Base-by-base conservation (phyloP, 345 rosid genomes). In the Euphorbia lathyris region DNA sequence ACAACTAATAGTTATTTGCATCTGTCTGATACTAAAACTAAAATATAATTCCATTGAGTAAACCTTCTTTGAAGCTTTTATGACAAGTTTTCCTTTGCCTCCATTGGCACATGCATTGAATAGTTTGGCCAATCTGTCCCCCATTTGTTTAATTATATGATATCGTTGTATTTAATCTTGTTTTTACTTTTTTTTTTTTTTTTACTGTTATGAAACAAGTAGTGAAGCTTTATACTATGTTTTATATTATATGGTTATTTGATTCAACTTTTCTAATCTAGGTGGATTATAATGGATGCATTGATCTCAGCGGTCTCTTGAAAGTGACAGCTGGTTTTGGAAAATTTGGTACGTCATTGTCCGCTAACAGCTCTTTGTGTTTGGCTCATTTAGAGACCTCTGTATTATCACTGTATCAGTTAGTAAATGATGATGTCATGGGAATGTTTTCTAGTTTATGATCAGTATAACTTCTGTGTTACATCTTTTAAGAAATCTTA, bases 261-360 rank as follows among this genome's bases (percentile, higher is more conserved):
- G 36, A 57, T 62, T 40, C 38, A 40, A 29, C 51, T 68, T 57
- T 42, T 50, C 26, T 25, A 30, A 19, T 70, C 13, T 60, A 91
- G 97, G 94, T 83, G 64, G 76, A 87, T 66, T 38, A 55, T 70
- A 3, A 26, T 68, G 94, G 97, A 69, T 87, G 81, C 74, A 45
- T 91, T 57, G 86, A 87, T 70, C 89, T 88, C 10, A 63, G 87
- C 65, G 88, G 89, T 38, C 62, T 82, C 40, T 74, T 91, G 80
- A 81, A 82, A 81, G 94, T 91, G 42, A 83, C 82, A 13, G 81
- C 83, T 56, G 81, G 87, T 61, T 86, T 78, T 81, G 90, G 89
- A 51, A 73, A 80, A 76, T 67, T 58, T 16, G 90, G 97, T 90
- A 81, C 32, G 65, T 51, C 29, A 22, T 32, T 42, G 50, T 63